phyloP scores from a whole-genome alignment of 129 eudicot species.

The Centaurea solstitialis region DNA sequence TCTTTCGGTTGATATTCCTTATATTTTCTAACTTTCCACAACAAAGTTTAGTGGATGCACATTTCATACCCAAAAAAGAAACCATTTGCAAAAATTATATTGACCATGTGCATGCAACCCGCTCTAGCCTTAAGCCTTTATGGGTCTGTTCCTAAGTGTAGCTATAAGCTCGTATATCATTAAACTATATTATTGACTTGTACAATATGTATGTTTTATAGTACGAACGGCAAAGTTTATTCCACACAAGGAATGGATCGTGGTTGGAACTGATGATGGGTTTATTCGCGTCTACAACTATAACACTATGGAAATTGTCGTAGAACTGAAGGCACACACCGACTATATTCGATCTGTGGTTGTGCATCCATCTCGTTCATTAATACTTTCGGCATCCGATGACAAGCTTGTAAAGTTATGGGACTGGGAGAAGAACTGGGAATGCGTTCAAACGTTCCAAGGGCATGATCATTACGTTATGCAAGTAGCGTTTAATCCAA shows the following conservation, averaged over 20 bases:
- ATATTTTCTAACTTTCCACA: too few relatives aligned
- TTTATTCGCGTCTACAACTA: constrained; percentile 57
- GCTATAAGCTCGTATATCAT: background rate
- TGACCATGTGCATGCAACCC: too few relatives aligned
- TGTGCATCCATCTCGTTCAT: constrained; percentile 50
- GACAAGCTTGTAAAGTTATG: constrained; percentile 54
- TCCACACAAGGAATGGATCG: constrained; percentile 49
- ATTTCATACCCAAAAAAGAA: too few relatives aligned
- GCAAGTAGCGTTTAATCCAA: constrained; percentile 56
- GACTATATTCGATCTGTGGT: constrained; percentile 16
- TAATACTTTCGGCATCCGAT: constrained; percentile 55
- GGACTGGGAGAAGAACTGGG: constrained; percentile 66
- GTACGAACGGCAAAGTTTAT: constrained; percentile 48
- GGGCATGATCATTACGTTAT: constrained; percentile 56
- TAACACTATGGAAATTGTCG: constrained; percentile 39
- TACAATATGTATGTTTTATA: constrained; percentile 11
- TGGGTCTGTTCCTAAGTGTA: background rate
- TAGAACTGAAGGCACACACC: constrained; percentile 25
- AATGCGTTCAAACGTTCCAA: constrained; percentile 51
- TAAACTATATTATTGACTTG: background rate
- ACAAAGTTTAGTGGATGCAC: too few relatives aligned
- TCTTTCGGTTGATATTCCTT: too few relatives aligned
- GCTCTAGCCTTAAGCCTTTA: background rate
- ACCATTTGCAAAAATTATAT: too few relatives aligned
- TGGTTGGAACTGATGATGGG: constrained; percentile 52